Conservation (phyloP, 1,139 yeast species). For the Schwanniomyces etchellsii region DNA sequence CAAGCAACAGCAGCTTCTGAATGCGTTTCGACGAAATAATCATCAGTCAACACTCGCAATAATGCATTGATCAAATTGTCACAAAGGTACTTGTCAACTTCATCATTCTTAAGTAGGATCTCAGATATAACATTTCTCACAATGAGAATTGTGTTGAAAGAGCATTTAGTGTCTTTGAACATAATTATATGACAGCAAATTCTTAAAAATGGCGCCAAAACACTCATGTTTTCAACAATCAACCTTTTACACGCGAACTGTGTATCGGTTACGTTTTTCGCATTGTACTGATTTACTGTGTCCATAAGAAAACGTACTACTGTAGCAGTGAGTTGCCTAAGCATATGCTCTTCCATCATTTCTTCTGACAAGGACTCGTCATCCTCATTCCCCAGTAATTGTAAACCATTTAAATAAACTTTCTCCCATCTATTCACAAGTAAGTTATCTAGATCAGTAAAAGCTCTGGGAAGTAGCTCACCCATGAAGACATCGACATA, state of each 20-base stretch:
- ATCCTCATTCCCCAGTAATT: conserved; percentile 61
- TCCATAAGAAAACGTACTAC: conserved; percentile 88
- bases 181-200: conserved; percentile 72
- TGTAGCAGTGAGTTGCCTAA: conserved; percentile 89
- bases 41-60: conserved; percentile 57
- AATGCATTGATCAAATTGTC: conserved; percentile 48
- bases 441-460: conserved; percentile 66
- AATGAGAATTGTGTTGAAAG: conserved; percentile 81
- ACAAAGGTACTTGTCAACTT: conserved; percentile 73
- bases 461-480: conserved; percentile 71
- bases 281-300: conserved; percentile 67
- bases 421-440: conserved; percentile 71
- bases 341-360: conserved; percentile 95
- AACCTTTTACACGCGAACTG: conserved; percentile 62
- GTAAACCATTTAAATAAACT: conserved; percentile 65
- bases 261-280: conserved; percentile 44
- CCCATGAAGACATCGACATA: conserved; percentile 66
- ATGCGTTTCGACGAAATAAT: conserved; percentile 80
- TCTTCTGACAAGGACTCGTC: conserved; percentile 91
- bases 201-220: conserved; percentile 75
- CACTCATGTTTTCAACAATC: conserved; percentile 57
- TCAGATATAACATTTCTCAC: conserved; percentile 67
- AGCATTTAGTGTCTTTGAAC: conserved; percentile 86
- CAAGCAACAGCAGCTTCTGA: conserved; percentile 87
- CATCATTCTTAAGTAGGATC: conserved; percentile 61